Base-by-base conservation (phyloP, 2,329 filamentous ascomycete genomes). In the Claviceps pazoutovae region DNA sequence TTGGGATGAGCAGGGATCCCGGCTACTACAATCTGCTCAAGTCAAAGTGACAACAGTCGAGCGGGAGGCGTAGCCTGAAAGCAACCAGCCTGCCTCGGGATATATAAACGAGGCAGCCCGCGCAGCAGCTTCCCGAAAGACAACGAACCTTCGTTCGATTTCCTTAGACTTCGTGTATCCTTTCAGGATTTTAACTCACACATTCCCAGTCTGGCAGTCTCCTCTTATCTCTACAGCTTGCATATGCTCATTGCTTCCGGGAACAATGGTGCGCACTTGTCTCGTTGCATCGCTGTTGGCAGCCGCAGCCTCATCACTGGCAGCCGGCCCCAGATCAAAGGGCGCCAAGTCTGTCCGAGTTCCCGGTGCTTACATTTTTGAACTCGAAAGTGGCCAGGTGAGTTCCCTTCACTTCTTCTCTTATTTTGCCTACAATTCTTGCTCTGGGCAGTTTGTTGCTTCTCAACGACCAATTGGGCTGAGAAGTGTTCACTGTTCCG, bases 301-400 rank as follows among this genome's bases (percentile, higher is more conserved):
- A 16, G 51, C 53, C 9, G 53, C 54, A 17, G 51, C 53, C 34
- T 55, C 55, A 11, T 46, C 53, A 39, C 42, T 56, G 19, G 53
- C 54, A 11, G 48, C 26, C 26, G 8, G 26, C 26, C 8, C 8
- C 8, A 9, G 7, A 30, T 30, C 26, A 30, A 30, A 30, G 26
- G 26, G 3, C 8, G 48, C 30, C 39, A 48, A 21, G 17, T 42
- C 38, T 1, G 4, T 51, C 41, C 51, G 60, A 14, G 55, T 61
- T 19, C 56, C 54, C 2, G 57, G 59, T 21, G 59, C 55, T 14
- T 61, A 51, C 41, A 59, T 59, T n/a, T 51, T 57, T 36, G 57
- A 62, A 62, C 45, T 58, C 4, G 38, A 49, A 9, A 30, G 52
- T 2, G 54, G 51, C 16, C 41, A 54, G 36, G 56, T 56, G 17